Conservation (phyloP, 495 filamentous ascomycete genomes). For the Aspergillus cavernicola region DNA sequence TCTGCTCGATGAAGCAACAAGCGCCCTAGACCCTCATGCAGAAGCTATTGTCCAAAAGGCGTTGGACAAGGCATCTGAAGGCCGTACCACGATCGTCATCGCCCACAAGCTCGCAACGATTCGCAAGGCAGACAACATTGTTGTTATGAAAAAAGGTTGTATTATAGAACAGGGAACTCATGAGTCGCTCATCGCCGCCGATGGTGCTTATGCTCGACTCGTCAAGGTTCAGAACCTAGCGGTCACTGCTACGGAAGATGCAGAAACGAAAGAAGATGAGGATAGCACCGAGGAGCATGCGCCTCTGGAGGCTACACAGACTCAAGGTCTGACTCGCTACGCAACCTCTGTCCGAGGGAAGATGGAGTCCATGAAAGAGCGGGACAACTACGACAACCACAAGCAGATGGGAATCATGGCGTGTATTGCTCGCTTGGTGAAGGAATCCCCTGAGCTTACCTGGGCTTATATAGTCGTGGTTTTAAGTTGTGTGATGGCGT, state of each 20-base stretch:
- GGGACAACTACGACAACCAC: constrained; percentile 19
- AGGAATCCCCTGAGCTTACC: constrained; percentile 13
- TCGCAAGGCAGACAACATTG: constrained; percentile 89
- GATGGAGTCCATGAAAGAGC: constrained; percentile 5
- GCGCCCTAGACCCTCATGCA: constrained; percentile 87
- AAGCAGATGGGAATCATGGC: constrained; percentile 13
- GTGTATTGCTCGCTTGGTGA: constrained; percentile 7
- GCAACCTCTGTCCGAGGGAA: constrained; percentile 1
- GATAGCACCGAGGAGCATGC: neutral
- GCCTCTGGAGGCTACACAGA: neutral
- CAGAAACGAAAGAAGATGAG: neutral
- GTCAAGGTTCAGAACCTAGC: constrained; percentile 69
- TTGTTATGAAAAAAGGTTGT: constrained; percentile 80
- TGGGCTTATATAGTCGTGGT: constrained; percentile 8
- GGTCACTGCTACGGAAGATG: constrained; percentile 34
- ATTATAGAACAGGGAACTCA: constrained; percentile 89
- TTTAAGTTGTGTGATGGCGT: neutral
- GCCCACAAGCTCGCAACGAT: constrained; percentile 94
- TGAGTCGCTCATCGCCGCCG: constrained; percentile 56
- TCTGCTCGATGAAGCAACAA: constrained; percentile 91
- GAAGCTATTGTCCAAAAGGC: constrained; percentile 94
- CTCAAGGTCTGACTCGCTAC: neutral
- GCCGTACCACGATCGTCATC: constrained; percentile 92
- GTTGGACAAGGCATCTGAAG: constrained; percentile 78
- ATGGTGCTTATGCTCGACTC: constrained; percentile 67